Percentiles rank a stretch among this genome's conserved stretches.
phyloP scores from a whole-genome alignment of 768 basidiomycete species.

The Daedalea quercina region DNA sequence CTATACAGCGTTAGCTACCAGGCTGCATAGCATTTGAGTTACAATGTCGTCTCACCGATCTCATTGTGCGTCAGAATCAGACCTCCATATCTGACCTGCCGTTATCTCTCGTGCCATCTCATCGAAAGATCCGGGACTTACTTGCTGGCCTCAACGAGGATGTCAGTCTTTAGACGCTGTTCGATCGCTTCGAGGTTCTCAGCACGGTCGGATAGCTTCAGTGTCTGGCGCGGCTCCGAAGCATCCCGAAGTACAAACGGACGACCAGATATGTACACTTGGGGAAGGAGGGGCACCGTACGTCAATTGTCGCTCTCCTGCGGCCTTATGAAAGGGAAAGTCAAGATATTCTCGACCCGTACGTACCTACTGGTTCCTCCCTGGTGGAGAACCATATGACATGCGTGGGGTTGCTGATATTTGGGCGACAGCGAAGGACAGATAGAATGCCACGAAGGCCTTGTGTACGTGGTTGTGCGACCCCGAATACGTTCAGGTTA shows the following conservation, averaged over 20 bases:
- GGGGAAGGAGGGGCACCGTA: not conserved
- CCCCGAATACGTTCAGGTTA: constrained; percentile 87
- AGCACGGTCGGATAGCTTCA: constrained; percentile 84
- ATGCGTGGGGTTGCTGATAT: constrained; percentile 53
- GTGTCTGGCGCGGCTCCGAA: constrained; percentile 70
- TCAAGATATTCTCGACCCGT: not conserved
- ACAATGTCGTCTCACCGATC: constrained; percentile 54
- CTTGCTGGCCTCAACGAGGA: constrained; percentile 78
- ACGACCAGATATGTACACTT: constrained; percentile 84
- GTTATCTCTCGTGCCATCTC: not conserved
- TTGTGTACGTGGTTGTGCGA: constrained; percentile 90
- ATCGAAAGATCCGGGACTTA: constrained; percentile 21
- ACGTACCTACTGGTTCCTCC: constrained; percentile 88
- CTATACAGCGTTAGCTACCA: constrained; percentile 19
- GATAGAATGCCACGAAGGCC: constrained; percentile 89
- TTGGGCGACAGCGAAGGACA: constrained; percentile 69
- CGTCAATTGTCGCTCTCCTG: not conserved
- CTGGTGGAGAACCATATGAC: constrained; percentile 96
- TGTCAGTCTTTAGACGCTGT: constrained; percentile 81
- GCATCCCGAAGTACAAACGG: constrained; percentile 92
- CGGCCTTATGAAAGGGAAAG: not conserved
- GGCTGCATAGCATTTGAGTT: not conserved
- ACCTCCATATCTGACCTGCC: constrained; percentile 68
- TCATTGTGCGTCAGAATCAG: constrained; percentile 93
- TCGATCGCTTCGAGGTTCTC: constrained; percentile 95